Evolutionary conservation across 2,329 filamentous ascomycete species (phyloP), one percentile per base, ranked within the genome.

Genomic region (Calonectria crousiana): DNA sequence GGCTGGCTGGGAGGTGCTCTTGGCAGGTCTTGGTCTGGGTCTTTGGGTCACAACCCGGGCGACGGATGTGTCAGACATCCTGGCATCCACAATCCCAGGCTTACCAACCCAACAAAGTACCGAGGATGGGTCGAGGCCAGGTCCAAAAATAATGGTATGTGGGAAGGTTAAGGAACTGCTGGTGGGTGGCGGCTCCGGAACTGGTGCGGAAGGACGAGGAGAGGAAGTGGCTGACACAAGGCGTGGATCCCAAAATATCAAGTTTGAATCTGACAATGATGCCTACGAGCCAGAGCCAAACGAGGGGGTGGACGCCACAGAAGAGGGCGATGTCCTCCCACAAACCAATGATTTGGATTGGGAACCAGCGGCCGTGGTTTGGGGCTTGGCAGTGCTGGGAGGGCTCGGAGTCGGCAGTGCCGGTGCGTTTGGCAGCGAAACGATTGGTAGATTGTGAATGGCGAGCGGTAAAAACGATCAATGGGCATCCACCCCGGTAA

Each of bases 1-100:
- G 23, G 89, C 89, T 0, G 90, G 88, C 8, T 89, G 88, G 82
- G 92, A 93, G 81, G 91, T 91, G 1, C 80, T 93, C 18, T 84
- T 92, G 44, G 90, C 88, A 28, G 85, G 86, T 1, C 73, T 90
- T 18, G 89, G 87, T 71, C 81, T 92, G n/a, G 87, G 90, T 1
- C 71, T 89, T 2, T 93, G 91, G 91, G 87, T 89, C n/a, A 89
- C 89, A 51, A 85, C 89, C 1, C 85, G 90, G 38, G 86, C 88
- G 28, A 83, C 89, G 4, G 87, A 90, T 76, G 85, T 88, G 0
- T 82, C 84, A n/a, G 84, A 88, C 13, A 89, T 92, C 76, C 79
- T 92, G 16, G 78, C 78, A 23, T 83, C 82, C 0, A 81, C 81
- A 23, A 80, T 85, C 3, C 85, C 85, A 2, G 64, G 67, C 64